These are phyloP conservation scores for Wickerhamomyces chambardii DNA, from an alignment of 805 yeast genomes.

Conservation along the genomic window DNA sequence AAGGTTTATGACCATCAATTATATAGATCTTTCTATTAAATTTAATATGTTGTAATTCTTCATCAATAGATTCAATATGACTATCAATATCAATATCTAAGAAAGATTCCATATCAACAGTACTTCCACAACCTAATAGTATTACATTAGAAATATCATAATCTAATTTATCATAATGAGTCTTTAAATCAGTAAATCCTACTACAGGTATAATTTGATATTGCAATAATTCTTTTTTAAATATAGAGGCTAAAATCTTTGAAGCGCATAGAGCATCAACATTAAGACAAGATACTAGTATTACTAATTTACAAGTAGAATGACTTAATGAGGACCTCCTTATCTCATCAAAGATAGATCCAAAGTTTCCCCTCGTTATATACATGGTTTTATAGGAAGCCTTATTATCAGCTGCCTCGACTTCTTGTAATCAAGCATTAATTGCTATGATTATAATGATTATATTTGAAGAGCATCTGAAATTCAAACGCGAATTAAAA, in stretches of 20 bases:
- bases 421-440: no score
- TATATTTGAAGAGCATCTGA: no score
- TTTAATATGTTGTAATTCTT: conserved; percentile 19
- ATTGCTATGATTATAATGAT: no score
- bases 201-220: conserved; percentile 88
- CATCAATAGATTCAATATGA: conserved; percentile 14
- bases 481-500: no score
- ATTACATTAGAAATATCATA: conserved; percentile 68
- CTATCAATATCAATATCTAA: conserved; percentile 45
- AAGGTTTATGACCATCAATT: conserved; percentile 90
- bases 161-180: conserved; percentile 57
- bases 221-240: conserved; percentile 77
- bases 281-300: conserved; percentile 85
- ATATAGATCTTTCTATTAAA: conserved; percentile 61
- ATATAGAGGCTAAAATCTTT: conserved; percentile 56
- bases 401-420: no score
- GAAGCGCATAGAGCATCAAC: conserved; percentile 91
- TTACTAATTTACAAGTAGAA: conserved; percentile 81
- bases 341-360: conserved; percentile 58
- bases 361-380: conserved; percentile 61
- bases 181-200: conserved; percentile 75
- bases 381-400: conserved; percentile 45
- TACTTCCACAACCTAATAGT: conserved; percentile 88
- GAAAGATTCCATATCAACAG: conserved; percentile 74
- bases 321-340: conserved; percentile 72